Evolutionary conservation across 352 stramenopile species (phyloP).

Genomic region (Bremia lactucae): DNA sequence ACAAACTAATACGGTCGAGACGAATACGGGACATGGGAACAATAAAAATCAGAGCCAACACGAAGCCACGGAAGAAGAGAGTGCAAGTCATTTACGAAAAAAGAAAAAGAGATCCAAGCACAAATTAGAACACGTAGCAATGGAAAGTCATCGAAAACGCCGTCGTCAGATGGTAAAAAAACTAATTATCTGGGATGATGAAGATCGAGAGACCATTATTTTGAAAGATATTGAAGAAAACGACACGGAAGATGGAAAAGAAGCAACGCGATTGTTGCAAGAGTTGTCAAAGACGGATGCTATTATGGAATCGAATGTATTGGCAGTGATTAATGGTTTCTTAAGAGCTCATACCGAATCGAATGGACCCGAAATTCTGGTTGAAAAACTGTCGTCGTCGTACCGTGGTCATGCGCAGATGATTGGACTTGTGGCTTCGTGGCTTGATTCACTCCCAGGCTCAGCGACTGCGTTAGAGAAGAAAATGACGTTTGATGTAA

Average conservation of each 20-base stretch:
- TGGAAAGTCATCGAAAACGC: slow-evolving; percentile 28
- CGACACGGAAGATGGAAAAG: slow-evolving; percentile 63
- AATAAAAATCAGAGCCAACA: no score
- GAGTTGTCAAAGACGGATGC: slow-evolving; percentile 60
- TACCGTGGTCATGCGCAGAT: slow-evolving; percentile 82
- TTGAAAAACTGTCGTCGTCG: slow-evolving; percentile 78
- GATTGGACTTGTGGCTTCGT: slow-evolving; percentile 76
- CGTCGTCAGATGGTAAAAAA: slow-evolving; percentile 40
- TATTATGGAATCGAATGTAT: slow-evolving; percentile 77
- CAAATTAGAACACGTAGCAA: slow-evolving; percentile 15
- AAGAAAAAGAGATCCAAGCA: slow-evolving; percentile 40
- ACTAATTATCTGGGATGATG: slow-evolving; percentile 82
- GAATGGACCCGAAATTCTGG: slow-evolving; percentile 75
- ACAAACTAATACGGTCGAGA: no score
- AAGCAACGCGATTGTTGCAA: slow-evolving; percentile 56
- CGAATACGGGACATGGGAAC: not conserved
- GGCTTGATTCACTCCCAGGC: slow-evolving; percentile 57
- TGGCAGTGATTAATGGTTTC: slow-evolving; percentile 78
- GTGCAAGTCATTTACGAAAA: not conserved
- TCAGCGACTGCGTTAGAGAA: slow-evolving; percentile 53
- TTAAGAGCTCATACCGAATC: slow-evolving; percentile 64
- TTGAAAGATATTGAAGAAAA: slow-evolving; percentile 37
- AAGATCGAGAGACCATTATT: slow-evolving; percentile 26
- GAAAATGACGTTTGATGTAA: slow-evolving; percentile 67
- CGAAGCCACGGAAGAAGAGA: slow-evolving; percentile 2